A percentile compares a stretch with the other conserved stretches of the same genome.
Conservation (phyloP, 1,139 yeast genomes). For the Taphrina flavorubra region DNA sequence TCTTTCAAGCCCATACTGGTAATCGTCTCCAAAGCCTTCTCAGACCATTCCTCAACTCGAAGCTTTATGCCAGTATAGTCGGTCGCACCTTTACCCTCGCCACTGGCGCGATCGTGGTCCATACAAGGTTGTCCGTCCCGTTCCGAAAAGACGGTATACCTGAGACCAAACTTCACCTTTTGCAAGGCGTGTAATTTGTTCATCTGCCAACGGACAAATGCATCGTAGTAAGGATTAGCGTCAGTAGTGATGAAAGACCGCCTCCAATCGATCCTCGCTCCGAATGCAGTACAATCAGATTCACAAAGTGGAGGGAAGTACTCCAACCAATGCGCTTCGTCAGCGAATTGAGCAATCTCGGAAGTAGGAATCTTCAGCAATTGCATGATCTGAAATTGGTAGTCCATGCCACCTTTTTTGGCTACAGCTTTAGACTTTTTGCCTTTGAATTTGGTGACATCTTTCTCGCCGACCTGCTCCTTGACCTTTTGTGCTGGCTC, state of each 20-base stretch:
- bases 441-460: slow-evolving; percentile 86
- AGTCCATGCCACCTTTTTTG: slow-evolving; percentile 90
- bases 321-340: slow-evolving; percentile 83
- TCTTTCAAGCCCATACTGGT: slow-evolving; percentile 53
- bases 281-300: slow-evolving; percentile 77
- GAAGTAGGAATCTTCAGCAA: slow-evolving; percentile 85
- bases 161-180: slow-evolving; percentile 95
- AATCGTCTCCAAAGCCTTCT: slow-evolving; percentile 60
- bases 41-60: slow-evolving; percentile 65
- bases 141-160: slow-evolving; percentile 96
- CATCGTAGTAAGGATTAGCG: slow-evolving; percentile 91
- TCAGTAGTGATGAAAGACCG: slow-evolving; percentile 95
- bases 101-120: slow-evolving; percentile 97
- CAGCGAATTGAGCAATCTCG: slow-evolving; percentile 86
- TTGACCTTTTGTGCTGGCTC: slow-evolving; percentile 62
- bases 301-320: slow-evolving; percentile 91
- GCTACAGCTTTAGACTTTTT: slow-evolving; percentile 92
- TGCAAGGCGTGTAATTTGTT: slow-evolving; percentile 82
- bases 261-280: slow-evolving; percentile 98
- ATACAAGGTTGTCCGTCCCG: slow-evolving; percentile 99
- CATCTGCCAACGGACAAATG: slow-evolving; percentile 96
- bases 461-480: slow-evolving; percentile 62
- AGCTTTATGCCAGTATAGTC: slow-evolving; percentile 95
- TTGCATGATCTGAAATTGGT: slow-evolving; percentile 93
- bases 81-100: slow-evolving; percentile 97